Evolutionary conservation across 2,329 filamentous ascomycete species (phyloP), one percentile per base, ranked within the genome.

Genomic region (Neurospora crassa): DNA sequence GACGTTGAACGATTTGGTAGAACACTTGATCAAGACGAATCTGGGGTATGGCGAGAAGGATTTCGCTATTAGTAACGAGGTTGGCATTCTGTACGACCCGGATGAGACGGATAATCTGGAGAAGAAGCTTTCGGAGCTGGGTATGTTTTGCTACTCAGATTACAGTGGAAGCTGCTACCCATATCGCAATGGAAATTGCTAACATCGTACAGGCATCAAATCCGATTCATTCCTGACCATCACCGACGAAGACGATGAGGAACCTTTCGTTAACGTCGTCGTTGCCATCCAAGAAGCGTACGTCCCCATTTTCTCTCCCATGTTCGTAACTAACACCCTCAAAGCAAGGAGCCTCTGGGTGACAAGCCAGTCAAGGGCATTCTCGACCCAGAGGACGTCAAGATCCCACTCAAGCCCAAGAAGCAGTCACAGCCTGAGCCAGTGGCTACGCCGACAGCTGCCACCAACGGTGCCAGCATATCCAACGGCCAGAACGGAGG

Each of bases 81-180:
- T 87, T 11, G 91, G 91, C 69, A 85, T 94, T n/a, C 85, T 98
- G 59, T 98, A 97, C 77, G 96, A 98, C 77, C 88, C 90, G 0
- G 96, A 98, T 71, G 89, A 97, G 77, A 93, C 93, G 5, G 92
- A 96, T 71, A 96, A 97, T 76, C 83, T 98, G 0, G 80, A 84
- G 1, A 96, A 93, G 83, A 94, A 91, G 73, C 86, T 99, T 69
- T 85, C 81, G 37, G 92, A 97, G 24, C 85, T 97, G 10, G 92
- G 89, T 88, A 83, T 76, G 82, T n/a, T 70, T 37, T 37, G 37
- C 37, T 40, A 40, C 37, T 37, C 37, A n/a, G n/a, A n/a, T n/a
- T n/a, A n/a, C n/a, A n/a, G n/a, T n/a, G n/a, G n/a, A n/a, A n/a
- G n/a, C n/a, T 37, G 37, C 37, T 40, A 40, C 37, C 10, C 37